Evolutionary conservation across 805 yeast genomes (phyloP), one percentile per base, ranked within the genome.

Genomic region (Candida sanyiensis): DNA sequence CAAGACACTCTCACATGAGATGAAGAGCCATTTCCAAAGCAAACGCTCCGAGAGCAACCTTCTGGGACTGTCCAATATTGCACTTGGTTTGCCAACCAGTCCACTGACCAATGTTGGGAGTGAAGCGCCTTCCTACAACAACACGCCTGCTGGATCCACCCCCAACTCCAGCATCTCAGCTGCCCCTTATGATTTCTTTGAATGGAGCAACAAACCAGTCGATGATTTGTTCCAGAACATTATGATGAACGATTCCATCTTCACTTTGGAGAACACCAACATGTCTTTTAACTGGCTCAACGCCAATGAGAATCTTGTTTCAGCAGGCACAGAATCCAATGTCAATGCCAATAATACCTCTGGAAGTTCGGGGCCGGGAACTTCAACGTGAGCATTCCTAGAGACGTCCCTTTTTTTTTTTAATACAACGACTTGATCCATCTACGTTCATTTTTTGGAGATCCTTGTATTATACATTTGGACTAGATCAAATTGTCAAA

Each of bases 181-280:
- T 8, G 19, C 29, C 10, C 13, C 18, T 6, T 37, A 32, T 28
- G 45, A 38, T 27, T 44, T 44, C 16, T 41, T 44, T 13, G 45
- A 38, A 15, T 44, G 47, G 47, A 44, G 39, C 25, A 41, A 37
- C 19, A 44, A 45, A 15, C 33, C 42, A 7, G 45, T 45, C 21
- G 48, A 45, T 35, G 46, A 45, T 11, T 16, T 45, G 20, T 43
- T 45, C 12, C 35, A 43, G 15, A 39, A 35, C 20, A 32, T 45
- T 4, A 29, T 45, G 23, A 30, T 31, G 26, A 44, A 45, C 32
- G 48, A 45, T 19, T 21, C 27, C 5, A 16, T 45, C 8, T 38
- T 43, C 7, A 36, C 40, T 7, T 20, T 40, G 17, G 44, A 37
- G 30, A 38, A 36, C 4, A 15, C 28, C 12, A 43, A 24, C 16